These are phyloP conservation scores for Limnanthes douglasii DNA, from an alignment of 345 rosid species.

Conservation along the genomic window DNA sequence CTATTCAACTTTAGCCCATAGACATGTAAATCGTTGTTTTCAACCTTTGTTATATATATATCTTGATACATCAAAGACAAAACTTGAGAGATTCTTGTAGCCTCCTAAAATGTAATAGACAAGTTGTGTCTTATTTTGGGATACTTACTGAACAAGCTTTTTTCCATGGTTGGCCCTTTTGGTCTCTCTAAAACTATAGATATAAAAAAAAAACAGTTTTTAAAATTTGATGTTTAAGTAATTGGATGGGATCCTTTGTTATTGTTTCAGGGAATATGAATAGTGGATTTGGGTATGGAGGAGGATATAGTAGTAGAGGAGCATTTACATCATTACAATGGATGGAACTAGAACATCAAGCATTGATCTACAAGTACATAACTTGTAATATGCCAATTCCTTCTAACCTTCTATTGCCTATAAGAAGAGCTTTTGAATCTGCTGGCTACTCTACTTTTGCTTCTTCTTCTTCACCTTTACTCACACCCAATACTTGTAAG, in stretches of 20 bases:
- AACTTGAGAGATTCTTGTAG: constrained; percentile 8
- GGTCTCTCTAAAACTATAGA: too few species aligned
- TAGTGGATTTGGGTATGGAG: too few species aligned
- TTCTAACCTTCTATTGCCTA: constrained; percentile 54
- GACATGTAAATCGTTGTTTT: neutral
- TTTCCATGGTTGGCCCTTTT: too few species aligned
- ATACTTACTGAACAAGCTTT: too few species aligned
- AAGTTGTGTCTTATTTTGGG: constrained; percentile 6
- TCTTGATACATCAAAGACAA: constrained; percentile 6
- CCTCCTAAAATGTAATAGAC: constrained; percentile 11
- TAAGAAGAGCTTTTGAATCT: constrained; percentile 57
- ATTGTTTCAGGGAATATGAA: too few species aligned
- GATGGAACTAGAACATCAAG: constrained; percentile 94
- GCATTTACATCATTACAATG: too few species aligned
- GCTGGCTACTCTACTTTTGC: constrained; percentile 33
- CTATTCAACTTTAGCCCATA: too few species aligned
- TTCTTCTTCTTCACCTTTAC: constrained; percentile 21
- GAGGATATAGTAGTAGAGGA: too few species aligned
- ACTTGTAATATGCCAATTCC: constrained; percentile 73
- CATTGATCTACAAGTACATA: constrained; percentile 79
- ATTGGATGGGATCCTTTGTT: too few species aligned
- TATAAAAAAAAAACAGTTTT: too few species aligned
- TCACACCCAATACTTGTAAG: constrained; percentile 44
- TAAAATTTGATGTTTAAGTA: too few species aligned
- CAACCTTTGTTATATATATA: neutral